Conservation (phyloP, 2,329 filamentous ascomycete genomes). For the Alternaria atra region DNA sequence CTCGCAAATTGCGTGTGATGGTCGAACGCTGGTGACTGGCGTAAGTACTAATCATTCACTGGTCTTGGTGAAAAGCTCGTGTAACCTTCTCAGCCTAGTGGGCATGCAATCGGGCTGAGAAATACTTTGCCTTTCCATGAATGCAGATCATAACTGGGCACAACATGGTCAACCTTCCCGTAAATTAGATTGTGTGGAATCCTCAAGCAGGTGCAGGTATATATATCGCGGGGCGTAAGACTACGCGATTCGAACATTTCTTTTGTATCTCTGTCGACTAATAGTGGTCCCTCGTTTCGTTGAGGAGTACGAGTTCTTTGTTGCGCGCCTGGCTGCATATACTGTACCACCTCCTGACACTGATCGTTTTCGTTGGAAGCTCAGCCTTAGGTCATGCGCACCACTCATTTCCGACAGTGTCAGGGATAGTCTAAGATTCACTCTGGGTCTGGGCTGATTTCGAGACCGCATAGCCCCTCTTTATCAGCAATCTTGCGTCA, state of each 20-base stretch:
- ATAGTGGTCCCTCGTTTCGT: background rate
- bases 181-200: background rate
- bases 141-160: background rate
- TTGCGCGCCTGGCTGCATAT: constrained; percentile 2
- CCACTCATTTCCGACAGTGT: background rate
- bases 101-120: background rate
- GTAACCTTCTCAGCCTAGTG: background rate
- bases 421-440: background rate
- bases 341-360: background rate
- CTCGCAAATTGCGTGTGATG: background rate
- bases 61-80: background rate
- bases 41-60: background rate
- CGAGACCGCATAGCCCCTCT: background rate
- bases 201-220: background rate
- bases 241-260: background rate
- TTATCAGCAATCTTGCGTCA: background rate
- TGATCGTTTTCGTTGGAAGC: background rate
- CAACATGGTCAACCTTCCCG: background rate
- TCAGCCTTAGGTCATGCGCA: background rate
- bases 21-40: background rate
- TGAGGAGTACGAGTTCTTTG: constrained; percentile 1
- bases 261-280: background rate
- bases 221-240: background rate
- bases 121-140: background rate
- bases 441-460: background rate